Evolutionary conservation across 495 filamentous ascomycete genomes (phyloP).

Genomic region (Penicillium dipodomyicola): DNA sequence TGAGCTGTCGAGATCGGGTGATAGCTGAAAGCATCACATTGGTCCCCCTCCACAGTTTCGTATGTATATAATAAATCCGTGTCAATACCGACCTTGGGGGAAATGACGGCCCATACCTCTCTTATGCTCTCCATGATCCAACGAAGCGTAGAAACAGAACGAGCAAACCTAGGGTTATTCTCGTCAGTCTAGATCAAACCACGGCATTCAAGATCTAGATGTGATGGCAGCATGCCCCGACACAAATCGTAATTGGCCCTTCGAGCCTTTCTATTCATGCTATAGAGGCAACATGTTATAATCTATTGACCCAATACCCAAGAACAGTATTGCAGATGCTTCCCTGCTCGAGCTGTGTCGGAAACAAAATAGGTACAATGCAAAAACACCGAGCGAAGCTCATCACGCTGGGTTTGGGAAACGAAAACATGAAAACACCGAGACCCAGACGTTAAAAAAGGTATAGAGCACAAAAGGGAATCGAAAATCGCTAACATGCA

Average conservation of each 20-base stretch:
- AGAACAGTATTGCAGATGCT: background rate
- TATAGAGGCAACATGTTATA: conserved; percentile 7
- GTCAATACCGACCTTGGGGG: background rate
- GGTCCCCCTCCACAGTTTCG: too few species aligned
- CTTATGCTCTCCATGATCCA: background rate
- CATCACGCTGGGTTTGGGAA: background rate
- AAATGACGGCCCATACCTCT: background rate
- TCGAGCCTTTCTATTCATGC: conserved; percentile 3
- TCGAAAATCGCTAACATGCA: conserved; percentile 1
- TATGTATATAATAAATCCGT: background rate
- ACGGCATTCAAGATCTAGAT: background rate
- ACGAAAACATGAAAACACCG: background rate
- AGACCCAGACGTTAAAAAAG: conserved; percentile 1
- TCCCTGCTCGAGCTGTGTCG: background rate
- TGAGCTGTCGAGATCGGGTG: too few species aligned
- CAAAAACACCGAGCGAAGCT: conserved; percentile 8
- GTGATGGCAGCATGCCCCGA: background rate
- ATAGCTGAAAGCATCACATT: too few species aligned
- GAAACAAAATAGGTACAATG: conserved; percentile 2
- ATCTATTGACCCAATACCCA: conserved; percentile 5
- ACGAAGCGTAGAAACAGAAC: background rate
- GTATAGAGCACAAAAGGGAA: conserved; percentile 11
- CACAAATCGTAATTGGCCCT: background rate
- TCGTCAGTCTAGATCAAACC: background rate
- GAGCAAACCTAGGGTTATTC: too few species aligned